A percentile compares a stretch with the other conserved stretches of the same genome.
phyloP scores from a whole-genome alignment of 2,329 filamentous ascomycete genomes.

The Fusarium sp. region DNA sequence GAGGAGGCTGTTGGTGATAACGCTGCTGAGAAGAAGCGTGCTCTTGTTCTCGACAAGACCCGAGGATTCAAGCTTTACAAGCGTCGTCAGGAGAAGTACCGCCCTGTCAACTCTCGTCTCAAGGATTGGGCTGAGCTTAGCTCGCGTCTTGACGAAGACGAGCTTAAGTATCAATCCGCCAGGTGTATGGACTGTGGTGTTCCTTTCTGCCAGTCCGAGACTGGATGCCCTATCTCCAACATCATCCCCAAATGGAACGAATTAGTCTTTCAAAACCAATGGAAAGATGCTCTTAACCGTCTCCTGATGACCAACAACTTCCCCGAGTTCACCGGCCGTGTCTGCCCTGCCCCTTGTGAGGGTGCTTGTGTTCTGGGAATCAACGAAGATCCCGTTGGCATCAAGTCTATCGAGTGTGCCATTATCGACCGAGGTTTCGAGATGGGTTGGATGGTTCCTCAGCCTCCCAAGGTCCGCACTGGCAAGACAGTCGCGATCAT shows the following conservation, averaged over 20 bases:
- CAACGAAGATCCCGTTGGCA: conserved; percentile 95
- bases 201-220: conserved; percentile 96
- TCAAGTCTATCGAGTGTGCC: conserved; percentile 98
- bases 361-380: conserved; percentile 96
- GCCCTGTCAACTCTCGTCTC: conserved; percentile 82
- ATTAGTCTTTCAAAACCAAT: conserved; percentile 77
- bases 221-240: conserved; percentile 94
- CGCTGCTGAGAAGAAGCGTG: conserved; percentile 88
- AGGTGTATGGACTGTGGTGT: conserved; percentile 99
- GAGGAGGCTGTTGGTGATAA: conserved; percentile 90
- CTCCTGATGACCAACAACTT: conserved; percentile 98
- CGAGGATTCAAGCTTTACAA: conserved; percentile 98
- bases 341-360: conserved; percentile 96
- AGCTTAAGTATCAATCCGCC: conserved; percentile 95
- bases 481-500: conserved; percentile 91
- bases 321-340: conserved; percentile 96
- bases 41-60: conserved; percentile 96
- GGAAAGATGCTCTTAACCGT: conserved; percentile 91
- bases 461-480: conserved; percentile 80
- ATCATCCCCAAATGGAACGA: conserved; percentile 99
- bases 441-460: conserved; percentile 96
- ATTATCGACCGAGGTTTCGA: conserved; percentile 98
- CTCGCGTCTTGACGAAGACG: conserved; percentile 87
- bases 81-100: conserved; percentile 92
- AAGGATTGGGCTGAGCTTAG: conserved; percentile 96